Conservation (phyloP, 345 rosid genomes). For the Heritiera littoralis region DNA sequence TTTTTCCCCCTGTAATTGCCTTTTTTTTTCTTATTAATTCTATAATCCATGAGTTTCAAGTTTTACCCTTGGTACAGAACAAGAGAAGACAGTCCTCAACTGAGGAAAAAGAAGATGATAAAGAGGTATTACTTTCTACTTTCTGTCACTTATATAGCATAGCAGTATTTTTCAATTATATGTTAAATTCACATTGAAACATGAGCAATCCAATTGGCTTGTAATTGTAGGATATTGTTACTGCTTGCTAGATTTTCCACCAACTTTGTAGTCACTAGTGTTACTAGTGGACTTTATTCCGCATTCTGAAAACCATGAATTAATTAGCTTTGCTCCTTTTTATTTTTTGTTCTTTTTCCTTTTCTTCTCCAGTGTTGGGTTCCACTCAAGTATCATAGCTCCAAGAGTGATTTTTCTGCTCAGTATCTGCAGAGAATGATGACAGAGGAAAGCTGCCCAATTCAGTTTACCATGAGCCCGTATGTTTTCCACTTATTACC, state of each 20-base stretch:
- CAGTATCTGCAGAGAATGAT: conserved; percentile 60
- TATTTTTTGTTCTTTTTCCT: not conserved
- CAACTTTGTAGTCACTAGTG: not conserved
- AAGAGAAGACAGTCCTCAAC: conserved; percentile 44
- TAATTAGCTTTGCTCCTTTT: conserved; percentile 20
- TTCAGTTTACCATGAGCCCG: conserved; percentile 76
- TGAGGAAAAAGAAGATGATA: conserved; percentile 48
- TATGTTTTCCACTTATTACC: conserved; percentile 31
- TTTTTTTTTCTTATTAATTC: not conserved
- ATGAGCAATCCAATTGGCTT: not conserved
- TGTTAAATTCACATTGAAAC: not conserved
- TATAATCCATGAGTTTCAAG: conserved; percentile 1
- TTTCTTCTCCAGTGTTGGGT: conserved; percentile 61
- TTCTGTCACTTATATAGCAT: not conserved
- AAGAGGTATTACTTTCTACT: conserved; percentile 45
- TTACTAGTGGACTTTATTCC: not conserved
- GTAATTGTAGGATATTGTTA: not conserved
- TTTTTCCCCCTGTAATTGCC: not conserved
- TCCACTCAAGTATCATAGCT: conserved; percentile 72
- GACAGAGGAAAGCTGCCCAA: conserved; percentile 46
- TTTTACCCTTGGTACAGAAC: conserved; percentile 36
- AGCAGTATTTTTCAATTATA: not conserved
- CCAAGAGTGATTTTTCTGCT: conserved; percentile 63
- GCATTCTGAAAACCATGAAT: conserved; percentile 10
- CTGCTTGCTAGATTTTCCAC: conserved; percentile 9